Evolutionary conservation across 139 green algal species (phyloP).

Genomic region (Picochlorum sp.): DNA sequence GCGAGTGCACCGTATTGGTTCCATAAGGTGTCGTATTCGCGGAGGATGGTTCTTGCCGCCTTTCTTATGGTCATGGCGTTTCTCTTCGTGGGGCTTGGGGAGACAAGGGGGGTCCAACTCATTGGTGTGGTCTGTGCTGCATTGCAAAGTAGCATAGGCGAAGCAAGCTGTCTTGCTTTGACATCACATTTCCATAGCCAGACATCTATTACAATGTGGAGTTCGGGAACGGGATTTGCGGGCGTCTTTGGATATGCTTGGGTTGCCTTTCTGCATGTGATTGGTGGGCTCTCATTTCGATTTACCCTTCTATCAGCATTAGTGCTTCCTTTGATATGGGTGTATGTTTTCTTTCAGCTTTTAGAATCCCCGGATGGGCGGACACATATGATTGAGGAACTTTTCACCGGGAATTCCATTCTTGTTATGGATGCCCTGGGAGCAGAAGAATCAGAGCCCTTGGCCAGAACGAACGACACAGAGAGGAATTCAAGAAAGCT

Average conservation of each 20-base stretch:
- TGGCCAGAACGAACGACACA: neutral
- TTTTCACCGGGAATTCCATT: neutral
- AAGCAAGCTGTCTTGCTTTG: slow-evolving; percentile 46
- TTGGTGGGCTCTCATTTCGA: slow-evolving; percentile 25
- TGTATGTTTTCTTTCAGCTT: slow-evolving; percentile 21
- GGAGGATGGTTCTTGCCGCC: slow-evolving; percentile 22
- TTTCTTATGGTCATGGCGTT: slow-evolving; percentile 41
- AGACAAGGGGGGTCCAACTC: slow-evolving; percentile 29
- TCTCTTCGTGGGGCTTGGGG: slow-evolving; percentile 27
- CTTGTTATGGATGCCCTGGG: neutral
- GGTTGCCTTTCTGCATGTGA: slow-evolving; percentile 36
- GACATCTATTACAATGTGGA: slow-evolving; percentile 23
- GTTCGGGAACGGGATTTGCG: slow-evolving; percentile 38
- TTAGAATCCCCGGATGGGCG: slow-evolving; percentile 3
- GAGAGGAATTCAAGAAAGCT: slow-evolving; percentile 1
- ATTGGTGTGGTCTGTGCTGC: slow-evolving; percentile 42
- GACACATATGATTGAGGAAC: neutral
- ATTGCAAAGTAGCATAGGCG: slow-evolving; percentile 47
- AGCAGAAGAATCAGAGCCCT: no score
- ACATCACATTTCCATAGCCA: slow-evolving; percentile 24
- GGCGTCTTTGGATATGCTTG: slow-evolving; percentile 53
- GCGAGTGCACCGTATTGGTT: slow-evolving; percentile 41
- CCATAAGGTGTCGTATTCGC: slow-evolving; percentile 32
- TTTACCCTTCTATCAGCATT: slow-evolving; percentile 32
- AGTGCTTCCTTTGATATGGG: slow-evolving; percentile 11